Percentiles rank a stretch among this genome's conserved stretches.
These are phyloP conservation scores for Backusella sp. DNA, from an alignment of 192 early-diverging fungal genomes.

Conservation along the genomic window DNA sequence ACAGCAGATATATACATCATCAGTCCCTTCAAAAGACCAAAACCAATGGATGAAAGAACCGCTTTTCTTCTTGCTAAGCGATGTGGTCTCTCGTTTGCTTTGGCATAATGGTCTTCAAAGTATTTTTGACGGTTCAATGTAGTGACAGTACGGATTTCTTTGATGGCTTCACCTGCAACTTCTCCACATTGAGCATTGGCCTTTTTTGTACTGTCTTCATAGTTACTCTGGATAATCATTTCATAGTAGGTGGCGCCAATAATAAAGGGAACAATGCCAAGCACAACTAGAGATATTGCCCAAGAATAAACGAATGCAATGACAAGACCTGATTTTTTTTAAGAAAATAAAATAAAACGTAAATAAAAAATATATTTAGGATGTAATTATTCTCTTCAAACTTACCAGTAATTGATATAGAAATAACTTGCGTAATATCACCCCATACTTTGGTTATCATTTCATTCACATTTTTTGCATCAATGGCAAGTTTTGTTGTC, in stretches of 20 bases:
- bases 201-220: slow-evolving; percentile 58
- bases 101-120: slow-evolving; percentile 67
- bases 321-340: slow-evolving; percentile 1
- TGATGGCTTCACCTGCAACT: slow-evolving; percentile 80
- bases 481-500: slow-evolving; percentile 74
- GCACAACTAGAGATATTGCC: slow-evolving; percentile 80
- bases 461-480: slow-evolving; percentile 54
- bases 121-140: slow-evolving; percentile 67
- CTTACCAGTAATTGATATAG: slow-evolving; percentile 21
- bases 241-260: slow-evolving; percentile 49
- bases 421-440: slow-evolving; percentile 21
- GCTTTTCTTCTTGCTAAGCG: slow-evolving; percentile 61
- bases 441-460: slow-evolving; percentile 55
- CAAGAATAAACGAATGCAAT: slow-evolving; percentile 76
- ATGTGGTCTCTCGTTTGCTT: slow-evolving; percentile 68
- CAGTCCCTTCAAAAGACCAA: slow-evolving; percentile 58
- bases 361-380: no score
- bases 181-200: slow-evolving; percentile 79
- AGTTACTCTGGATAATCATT: slow-evolving; percentile 44
- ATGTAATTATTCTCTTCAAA: not conserved
- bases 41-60: slow-evolving; percentile 65
- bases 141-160: slow-evolving; percentile 84
- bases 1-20: slow-evolving; percentile 67
- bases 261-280: slow-evolving; percentile 59
- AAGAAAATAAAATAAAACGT: no score